Evolutionary conservation across 768 basidiomycete species (phyloP), one percentile per base, ranked within the genome.

Genomic region (Vishniacozyma victoriae): DNA sequence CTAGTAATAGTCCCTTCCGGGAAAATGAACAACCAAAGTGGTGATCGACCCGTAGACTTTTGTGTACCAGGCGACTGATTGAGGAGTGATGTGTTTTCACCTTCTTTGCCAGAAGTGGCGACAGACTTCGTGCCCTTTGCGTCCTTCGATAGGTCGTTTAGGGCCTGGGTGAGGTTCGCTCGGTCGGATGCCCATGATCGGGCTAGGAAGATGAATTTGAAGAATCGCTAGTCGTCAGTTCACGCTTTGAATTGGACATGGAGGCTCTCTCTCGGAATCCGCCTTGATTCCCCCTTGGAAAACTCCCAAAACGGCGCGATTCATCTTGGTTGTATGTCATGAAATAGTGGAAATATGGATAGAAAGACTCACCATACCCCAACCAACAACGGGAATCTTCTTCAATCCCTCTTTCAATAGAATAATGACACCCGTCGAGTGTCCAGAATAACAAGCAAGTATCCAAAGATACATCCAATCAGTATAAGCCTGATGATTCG

Each of bases 1-100:
- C 87, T 90, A 13, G 92, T 85, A 22, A 97, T 82, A 3, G 93
- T 96, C 24, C 95, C 95, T 70, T 99, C 95, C 0, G 95, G 95
- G 69, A 92, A 97, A 38, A 96, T 77, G 46, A 96, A 76, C 59
- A 93, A 81, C 53, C 84, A 82, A 35, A 95, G 76, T 0, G 88
- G 85, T 20, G 60, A 41, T 15, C 50, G 19, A n/a, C n/a, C n/a
- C n/a, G n/a, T n/a, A 9, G 56, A 53, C 42, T 53, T 42, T 25
- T 41, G 55, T 50, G 44, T 49, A 22, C 31, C 12, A 14, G 20
- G 12, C n/a, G n/a, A n/a, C n/a, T n/a, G n/a, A n/a, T n/a, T n/a
- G 15, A 52, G 33, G 12, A 50, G 38, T 3, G 37, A 16, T 14
- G 19, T 27, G 19, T 35, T 39, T 14, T 41, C 40, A 36, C 37